These are phyloP conservation scores for Naegleria fowleri DNA, from an alignment of 208 protist species.

Conservation along the genomic window DNA sequence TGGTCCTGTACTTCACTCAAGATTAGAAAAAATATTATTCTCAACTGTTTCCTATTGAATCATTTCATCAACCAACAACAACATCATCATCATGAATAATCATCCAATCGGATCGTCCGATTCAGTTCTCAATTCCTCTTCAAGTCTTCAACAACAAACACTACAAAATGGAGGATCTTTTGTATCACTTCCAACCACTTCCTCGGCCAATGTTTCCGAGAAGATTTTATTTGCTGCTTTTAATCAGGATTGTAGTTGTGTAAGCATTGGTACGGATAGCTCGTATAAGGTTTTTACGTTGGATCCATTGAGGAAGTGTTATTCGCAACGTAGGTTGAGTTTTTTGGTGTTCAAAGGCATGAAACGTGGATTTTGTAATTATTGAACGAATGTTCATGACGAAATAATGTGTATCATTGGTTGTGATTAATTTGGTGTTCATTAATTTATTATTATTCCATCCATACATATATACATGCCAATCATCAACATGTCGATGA, in stretches of 20 bases:
- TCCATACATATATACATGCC: background rate
- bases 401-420: too few species aligned
- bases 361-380: background rate
- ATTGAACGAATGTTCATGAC: background rate
- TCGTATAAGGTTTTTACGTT: conserved; percentile 5
- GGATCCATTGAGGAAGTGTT: conserved; percentile 20
- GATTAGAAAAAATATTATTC: too few species aligned
- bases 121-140: too few species aligned
- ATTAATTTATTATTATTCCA: background rate
- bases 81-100: too few species aligned
- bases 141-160: too few species aligned
- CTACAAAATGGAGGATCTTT: too few species aligned
- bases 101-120: too few species aligned
- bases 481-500: background rate
- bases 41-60: too few species aligned
- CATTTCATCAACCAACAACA: too few species aligned
- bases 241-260: conserved; percentile 21
- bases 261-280: conserved; percentile 13
- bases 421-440: background rate
- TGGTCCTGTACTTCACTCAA: too few species aligned
- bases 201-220: background rate
- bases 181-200: too few species aligned
- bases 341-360: background rate
- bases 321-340: background rate
- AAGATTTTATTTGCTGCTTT: background rate